Conservation (phyloP, 495 filamentous ascomycete genomes). For the Annulohypoxylon moriforme region DNA sequence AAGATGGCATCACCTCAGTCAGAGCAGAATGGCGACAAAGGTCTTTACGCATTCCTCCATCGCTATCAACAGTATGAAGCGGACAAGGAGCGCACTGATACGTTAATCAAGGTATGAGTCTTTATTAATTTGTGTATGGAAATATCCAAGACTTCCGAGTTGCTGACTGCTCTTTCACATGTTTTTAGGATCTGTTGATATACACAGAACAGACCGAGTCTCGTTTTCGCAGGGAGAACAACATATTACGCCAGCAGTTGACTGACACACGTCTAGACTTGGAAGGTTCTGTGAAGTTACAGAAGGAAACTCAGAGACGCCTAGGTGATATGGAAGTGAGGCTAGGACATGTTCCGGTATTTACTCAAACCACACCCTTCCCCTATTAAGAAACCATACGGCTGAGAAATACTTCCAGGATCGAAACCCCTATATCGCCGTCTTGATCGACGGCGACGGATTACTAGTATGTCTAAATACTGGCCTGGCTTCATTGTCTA, state of each 20-base stretch:
- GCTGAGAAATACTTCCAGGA: constrained; percentile 62
- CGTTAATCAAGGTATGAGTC: constrained; percentile 52
- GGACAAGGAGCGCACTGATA: constrained; percentile 50
- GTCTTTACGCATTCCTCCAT: constrained; percentile 55
- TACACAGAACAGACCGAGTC: constrained; percentile 53
- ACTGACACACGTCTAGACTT: constrained; percentile 57
- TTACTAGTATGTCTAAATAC: constrained; percentile 66
- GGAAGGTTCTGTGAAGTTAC: constrained; percentile 51
- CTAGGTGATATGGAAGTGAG: constrained; percentile 49
- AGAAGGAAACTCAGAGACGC: constrained; percentile 58
- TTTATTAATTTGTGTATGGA: no score
- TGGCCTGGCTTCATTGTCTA: neutral
- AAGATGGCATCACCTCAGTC: neutral
- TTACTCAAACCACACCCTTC: neutral
- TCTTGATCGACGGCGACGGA: constrained; percentile 82
- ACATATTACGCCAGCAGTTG: constrained; percentile 47
- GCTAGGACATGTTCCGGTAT: constrained; percentile 49
- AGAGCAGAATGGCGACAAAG: neutral
- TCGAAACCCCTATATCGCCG: constrained; percentile 77
- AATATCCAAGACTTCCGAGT: neutral
- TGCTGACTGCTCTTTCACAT: constrained; percentile 21
- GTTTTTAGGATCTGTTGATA: constrained; percentile 57
- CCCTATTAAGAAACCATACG: constrained; percentile 13
- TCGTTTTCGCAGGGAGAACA: constrained; percentile 53
- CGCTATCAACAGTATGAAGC: constrained; percentile 53